Base-by-base conservation (phyloP, 768 basidiomycete species). In the Rhodotorula graminis region DNA sequence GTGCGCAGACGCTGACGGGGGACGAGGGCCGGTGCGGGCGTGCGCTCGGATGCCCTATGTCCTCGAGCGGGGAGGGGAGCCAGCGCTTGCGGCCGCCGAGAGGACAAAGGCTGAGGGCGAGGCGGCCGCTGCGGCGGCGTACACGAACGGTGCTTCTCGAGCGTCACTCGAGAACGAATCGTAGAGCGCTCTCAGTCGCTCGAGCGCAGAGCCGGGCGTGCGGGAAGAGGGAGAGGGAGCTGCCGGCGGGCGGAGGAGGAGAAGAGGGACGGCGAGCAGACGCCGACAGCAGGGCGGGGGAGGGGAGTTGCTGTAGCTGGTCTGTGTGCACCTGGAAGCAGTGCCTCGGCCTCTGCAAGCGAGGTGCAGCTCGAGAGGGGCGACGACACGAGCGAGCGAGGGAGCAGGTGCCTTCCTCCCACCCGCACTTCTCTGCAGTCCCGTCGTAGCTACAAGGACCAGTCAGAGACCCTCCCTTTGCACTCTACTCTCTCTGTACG, bases 361-460 rank as follows among this genome's bases (percentile, higher is more conserved):
- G 37, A 37, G 37, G 37, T 5, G 37, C 37, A n/a, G n/a, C n/a
- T n/a, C n/a, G 37, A 5, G 37, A 37, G 37, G 37, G 44, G 15
- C 44, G 44, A 18, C 44, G 44, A 46, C 8, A 46, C 15, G 44
- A 18, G 44, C 44, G 44, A n/a, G 44, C 44, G 44, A 14, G 44
- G 8, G 44, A 44, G 27, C 21, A 16, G 29, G 6, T 49, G 49
- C 9, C 40, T 46, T 23, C n/a, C 44, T 25, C 44, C 60, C 46
- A 21, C 61, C 65, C 44, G n/a, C 63, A 44, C 29, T 19, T 62
- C 67, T 69, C 67, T 46, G 66, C 52, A n/a, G 71, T 65, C 71
- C 61, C 67, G 63, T 72, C 71, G 71, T 72, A 68, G 71, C 64
- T 72, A 55, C 63, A 60, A 47, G 71, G 55, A 72, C 71, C 31